A percentile compares a stretch with the other conserved stretches of the same genome.
Conservation (phyloP, 2,329 filamentous ascomycete species). For the Aspergillus spinulosporus region DNA sequence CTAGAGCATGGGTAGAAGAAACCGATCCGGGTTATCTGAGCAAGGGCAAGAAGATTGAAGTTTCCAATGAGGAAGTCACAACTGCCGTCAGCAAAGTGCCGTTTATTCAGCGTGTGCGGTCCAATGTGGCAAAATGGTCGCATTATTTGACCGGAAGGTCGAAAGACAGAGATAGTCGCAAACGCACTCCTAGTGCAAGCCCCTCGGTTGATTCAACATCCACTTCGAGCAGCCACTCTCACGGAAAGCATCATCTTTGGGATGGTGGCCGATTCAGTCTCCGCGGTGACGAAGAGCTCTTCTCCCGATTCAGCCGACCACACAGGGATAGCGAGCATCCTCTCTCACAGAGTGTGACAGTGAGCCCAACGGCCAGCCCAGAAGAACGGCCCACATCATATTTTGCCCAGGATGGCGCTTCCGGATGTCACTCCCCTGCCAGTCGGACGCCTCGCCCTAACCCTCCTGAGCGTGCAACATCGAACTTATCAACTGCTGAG, state of each 20-base stretch:
- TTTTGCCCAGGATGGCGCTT: constrained; percentile 28
- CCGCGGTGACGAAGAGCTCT: constrained; percentile 54
- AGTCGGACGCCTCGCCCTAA: constrained; percentile 37
- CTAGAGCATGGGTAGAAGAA: constrained; percentile 83
- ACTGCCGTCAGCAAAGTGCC: constrained; percentile 86
- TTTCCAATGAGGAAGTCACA: constrained; percentile 87
- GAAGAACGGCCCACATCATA: constrained; percentile 38
- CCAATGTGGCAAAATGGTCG: constrained; percentile 68
- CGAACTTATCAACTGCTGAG: constrained; percentile 48
- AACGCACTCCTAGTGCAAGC: constrained; percentile 55
- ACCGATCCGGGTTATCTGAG: constrained; percentile 80
- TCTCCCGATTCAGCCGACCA: constrained; percentile 50
- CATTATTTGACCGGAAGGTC: constrained; percentile 54
- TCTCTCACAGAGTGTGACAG: constrained; percentile 71
- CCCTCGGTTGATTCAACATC: constrained; percentile 56
- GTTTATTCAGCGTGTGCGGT: constrained; percentile 80
- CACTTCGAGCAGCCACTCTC: constrained; percentile 57
- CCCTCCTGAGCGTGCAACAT: constrained; percentile 42
- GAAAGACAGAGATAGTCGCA: constrained; percentile 45
- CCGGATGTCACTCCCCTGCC: constrained; percentile 24
- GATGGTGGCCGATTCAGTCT: constrained; percentile 57
- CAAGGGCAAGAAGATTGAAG: constrained; percentile 82
- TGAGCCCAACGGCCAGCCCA: constrained; percentile 59
- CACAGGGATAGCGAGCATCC: constrained; percentile 66
- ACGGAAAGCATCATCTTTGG: constrained; percentile 52